Conservation (phyloP, 202 grass and related monocot species). For the Tripidium arundinaceum region DNA sequence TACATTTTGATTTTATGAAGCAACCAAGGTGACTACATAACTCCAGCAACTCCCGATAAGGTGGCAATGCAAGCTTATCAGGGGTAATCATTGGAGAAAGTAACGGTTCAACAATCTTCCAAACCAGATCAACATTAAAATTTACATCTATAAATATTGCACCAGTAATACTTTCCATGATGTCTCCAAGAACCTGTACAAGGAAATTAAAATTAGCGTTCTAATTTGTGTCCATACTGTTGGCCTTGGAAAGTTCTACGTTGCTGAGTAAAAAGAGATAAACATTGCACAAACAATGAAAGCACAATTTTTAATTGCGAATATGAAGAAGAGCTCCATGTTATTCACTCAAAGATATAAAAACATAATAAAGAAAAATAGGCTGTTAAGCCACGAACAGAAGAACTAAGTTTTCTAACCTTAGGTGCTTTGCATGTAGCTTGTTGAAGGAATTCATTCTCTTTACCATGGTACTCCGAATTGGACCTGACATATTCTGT, state of each 20-base stretch:
- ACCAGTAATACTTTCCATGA: constrained; percentile 85
- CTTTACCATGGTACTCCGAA: constrained; percentile 37
- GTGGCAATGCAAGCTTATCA: constrained; percentile 75
- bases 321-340: not conserved
- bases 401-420: constrained; percentile 45
- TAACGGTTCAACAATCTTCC: constrained; percentile 72
- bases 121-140: constrained; percentile 69
- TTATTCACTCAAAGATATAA: not conserved
- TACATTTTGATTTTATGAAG: constrained; percentile 64
- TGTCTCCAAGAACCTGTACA: constrained; percentile 77
- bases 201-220: constrained; percentile 23
- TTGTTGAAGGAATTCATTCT: constrained; percentile 41
- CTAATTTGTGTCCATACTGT: no score
- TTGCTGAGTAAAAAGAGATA: constrained; percentile 1
- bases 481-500: constrained; percentile 55
- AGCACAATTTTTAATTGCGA: not conserved
- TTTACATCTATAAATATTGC: constrained; percentile 69
- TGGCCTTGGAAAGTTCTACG: not conserved
- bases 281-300: not conserved
- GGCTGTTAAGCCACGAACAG: not conserved
- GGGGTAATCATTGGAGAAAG: constrained; percentile 86
- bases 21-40: constrained; percentile 75
- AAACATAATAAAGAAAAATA: not conserved
- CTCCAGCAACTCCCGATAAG: constrained; percentile 70
- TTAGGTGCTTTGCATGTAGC: constrained; percentile 68